Base-by-base conservation (phyloP, 1,139 yeast genomes). In the Blastobotrys petasosporus region DNA sequence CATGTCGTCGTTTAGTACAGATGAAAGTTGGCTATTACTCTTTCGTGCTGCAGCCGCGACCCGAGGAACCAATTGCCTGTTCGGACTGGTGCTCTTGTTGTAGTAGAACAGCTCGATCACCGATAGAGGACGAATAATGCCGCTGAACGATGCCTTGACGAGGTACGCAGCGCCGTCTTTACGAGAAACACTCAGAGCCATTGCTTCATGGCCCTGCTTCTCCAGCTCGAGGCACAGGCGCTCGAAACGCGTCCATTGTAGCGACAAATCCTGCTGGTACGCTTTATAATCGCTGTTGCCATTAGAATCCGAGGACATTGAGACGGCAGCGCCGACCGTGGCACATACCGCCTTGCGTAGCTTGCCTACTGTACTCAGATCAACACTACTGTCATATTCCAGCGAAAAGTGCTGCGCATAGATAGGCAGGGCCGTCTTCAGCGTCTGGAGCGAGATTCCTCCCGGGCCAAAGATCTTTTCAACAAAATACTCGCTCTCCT, bases 151-250 rank as follows among this genome's bases (percentile, higher is more conserved):
- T 2, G 61, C 54, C 43, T 56, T 58, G 28, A 54, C 39, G 4
- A 54, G 44, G 42, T 50, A 52, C n/a, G 53, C 40, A 20, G 50
- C 53, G 4, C 41, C 53, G 4, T 39, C 41, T 11, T 41, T 39
- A 2, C 52, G 43, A 41, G 54, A 59, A 47, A 54, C 54, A 15
- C 64, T 66, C 12, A 77, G 51, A 1, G 73, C 65, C 23, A 78
- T 60, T 1, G 81, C 73, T 57, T 85, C 92, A 49, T 74, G 73
- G 34, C 79, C 70, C 43, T 73, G 72, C 45, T 75, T 79, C 50
- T 73, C 75, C 47, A 84, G 71, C 56, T 86, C 94, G 48, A 76
- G 79, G 59, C 90, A 82, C 32, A 83, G 65, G 2, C 82, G 70
- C 48, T 76, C 77, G 46, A 84, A 73, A 51, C 79, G 75, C 41